phyloP scores from a whole-genome alignment of 2,329 filamentous ascomycete species.

The Colletotrichum ledebouriae region DNA sequence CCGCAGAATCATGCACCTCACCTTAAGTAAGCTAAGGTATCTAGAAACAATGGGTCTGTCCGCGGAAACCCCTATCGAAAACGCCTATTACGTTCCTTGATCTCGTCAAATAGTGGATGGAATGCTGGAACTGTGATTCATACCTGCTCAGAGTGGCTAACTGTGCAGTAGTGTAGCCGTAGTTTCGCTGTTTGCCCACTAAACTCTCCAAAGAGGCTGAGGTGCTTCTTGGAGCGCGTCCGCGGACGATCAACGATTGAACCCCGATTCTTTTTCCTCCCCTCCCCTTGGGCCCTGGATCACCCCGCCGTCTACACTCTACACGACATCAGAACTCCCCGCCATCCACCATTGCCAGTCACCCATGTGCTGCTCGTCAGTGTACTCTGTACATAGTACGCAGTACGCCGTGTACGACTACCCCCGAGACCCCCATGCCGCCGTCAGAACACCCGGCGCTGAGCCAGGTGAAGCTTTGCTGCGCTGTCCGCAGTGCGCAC shows the following conservation, averaged over 20 bases:
- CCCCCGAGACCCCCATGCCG: neutral
- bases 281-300: neutral
- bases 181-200: too few relatives aligned
- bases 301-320: constrained; percentile 8
- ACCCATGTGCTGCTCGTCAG: neutral
- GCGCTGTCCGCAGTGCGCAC: too few relatives aligned
- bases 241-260: neutral
- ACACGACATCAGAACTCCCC: constrained; percentile 1
- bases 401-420: neutral
- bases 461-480: too few relatives aligned
- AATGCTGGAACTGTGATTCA: neutral
- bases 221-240: too few relatives aligned
- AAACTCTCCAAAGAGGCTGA: too few relatives aligned
- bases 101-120: neutral
- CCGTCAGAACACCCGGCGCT: too few relatives aligned
- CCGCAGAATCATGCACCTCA: too few relatives aligned
- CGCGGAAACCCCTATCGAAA: constrained; percentile 27
- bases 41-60: constrained; percentile 24
- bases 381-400: neutral
- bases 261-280: neutral
- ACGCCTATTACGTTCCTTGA: constrained; percentile 5
- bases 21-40: neutral
- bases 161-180: too few relatives aligned
- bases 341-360: neutral
- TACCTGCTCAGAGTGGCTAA: neutral